Evolutionary conservation across 352 stramenopile species (phyloP).

Genomic region (Phytopythium boreale): DNA sequence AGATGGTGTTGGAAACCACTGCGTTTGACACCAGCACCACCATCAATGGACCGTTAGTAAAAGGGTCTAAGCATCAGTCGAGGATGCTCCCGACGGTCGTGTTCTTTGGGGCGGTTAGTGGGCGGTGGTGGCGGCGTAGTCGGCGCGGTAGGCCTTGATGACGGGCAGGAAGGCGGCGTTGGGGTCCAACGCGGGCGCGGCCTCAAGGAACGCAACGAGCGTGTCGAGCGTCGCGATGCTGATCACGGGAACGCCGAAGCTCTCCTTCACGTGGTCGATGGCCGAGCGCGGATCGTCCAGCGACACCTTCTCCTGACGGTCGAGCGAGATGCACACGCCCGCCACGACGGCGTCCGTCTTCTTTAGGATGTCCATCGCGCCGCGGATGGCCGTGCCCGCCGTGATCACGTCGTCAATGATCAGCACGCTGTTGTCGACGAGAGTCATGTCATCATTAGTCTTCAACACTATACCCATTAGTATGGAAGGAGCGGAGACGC

Average conservation of each 20-base stretch:
- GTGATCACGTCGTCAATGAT: constrained; percentile 99
- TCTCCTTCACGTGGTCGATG: constrained; percentile 91
- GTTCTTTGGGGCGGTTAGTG: background rate
- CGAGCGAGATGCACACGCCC: constrained; percentile 96
- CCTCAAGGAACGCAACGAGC: constrained; percentile 90
- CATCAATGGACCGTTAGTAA: no score
- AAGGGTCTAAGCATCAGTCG: no score
- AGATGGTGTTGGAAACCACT: background rate
- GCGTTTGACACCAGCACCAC: no score
- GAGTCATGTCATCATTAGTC: constrained; percentile 5
- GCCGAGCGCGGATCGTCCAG: constrained; percentile 91
- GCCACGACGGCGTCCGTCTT: constrained; percentile 91
- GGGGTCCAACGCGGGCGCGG: constrained; percentile 30
- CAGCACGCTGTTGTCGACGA: constrained; percentile 74
- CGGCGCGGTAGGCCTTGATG: constrained; percentile 73
- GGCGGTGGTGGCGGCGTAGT: constrained; percentile 59
- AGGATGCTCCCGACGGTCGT: background rate
- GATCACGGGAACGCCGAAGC: constrained; percentile 90
- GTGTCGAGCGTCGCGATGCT: constrained; percentile 94
- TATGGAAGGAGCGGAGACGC: constrained; percentile 16
- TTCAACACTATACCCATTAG: background rate
- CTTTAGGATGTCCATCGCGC: constrained; percentile 91
- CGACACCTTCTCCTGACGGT: constrained; percentile 97
- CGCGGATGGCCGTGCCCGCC: constrained; percentile 96
- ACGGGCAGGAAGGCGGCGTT: constrained; percentile 64